Evolutionary conservation across 495 filamentous ascomycete genomes (phyloP), one percentile per base, ranked within the genome.

Genomic region (Copromyces sp.): DNA sequence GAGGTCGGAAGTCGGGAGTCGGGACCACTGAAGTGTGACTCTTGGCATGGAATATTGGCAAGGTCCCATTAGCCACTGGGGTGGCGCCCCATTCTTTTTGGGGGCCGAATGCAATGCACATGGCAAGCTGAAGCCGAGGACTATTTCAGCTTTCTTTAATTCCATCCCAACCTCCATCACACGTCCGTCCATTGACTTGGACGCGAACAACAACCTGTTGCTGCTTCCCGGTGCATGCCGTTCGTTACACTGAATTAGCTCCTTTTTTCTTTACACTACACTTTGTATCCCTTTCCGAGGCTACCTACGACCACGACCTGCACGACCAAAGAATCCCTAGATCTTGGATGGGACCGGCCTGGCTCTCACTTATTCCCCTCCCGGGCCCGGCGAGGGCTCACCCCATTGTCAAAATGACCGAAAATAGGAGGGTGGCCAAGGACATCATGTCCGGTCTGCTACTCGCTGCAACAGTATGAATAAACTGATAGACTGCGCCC

Each of bases 401-500:
- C 53, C 12, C 29, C 20, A 29, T 9, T 16, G 53, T 65, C 32
- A 32, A 32, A 37, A 65, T 65, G 53, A 37, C 53, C 53, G 53
- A 65, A 2, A 65, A 65, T 17, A 65, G 29, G 53, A 24, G 53
- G 16, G 53, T 65, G 53, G 53, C 24, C 20, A 75, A 72, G 40
- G 76, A 78, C 44, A 53, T 80, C 7, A 38, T 76, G 69, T 76
- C 76, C 37, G 78, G 78, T 14, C 61, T 80, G 3, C n/a, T 78
- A 12, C 40, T 79, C 20, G 76, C 76, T 32, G 77, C 74, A 29
- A 71, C 75, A 9, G 78, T 80, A 72, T 9, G 53, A 74, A 69
- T 9, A 29, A 74, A 69, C 3, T 8, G 9, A 35, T 32, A 1
- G 0, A 2, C 16, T 8, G 42, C 14, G 39, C 40, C 9, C 9